phyloP scores from a whole-genome alignment of 2,329 filamentous ascomycete species.

The Penicillium sp. region DNA sequence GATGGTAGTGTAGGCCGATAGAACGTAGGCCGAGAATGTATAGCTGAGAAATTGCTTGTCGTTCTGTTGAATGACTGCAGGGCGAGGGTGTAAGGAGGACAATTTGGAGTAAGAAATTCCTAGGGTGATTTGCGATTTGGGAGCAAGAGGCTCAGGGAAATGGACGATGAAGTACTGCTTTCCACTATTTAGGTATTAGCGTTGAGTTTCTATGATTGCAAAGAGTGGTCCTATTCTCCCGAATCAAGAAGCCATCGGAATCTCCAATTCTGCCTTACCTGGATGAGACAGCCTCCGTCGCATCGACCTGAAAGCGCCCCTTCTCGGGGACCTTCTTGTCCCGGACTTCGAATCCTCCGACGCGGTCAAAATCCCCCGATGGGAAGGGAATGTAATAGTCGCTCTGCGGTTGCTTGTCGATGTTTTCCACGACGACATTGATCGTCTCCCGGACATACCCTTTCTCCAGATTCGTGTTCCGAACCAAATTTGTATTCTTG shows the following conservation, averaged over 20 bases:
- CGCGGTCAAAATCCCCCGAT: slow-evolving; percentile 62
- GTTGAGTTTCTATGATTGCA: not conserved
- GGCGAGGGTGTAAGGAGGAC: slow-evolving; percentile 71
- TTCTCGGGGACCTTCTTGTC: slow-evolving; percentile 75
- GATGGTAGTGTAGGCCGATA: slow-evolving; percentile 73
- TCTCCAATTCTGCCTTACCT: slow-evolving; percentile 52
- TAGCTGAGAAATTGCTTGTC: slow-evolving; percentile 83
- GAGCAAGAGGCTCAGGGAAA: slow-evolving; percentile 67
- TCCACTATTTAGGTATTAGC: slow-evolving; percentile 46
- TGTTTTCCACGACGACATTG: slow-evolving; percentile 92
- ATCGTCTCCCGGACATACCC: slow-evolving; percentile 82
- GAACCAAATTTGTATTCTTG: slow-evolving; percentile 86
- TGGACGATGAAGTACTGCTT: slow-evolving; percentile 78
- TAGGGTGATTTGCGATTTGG: slow-evolving; percentile 75
- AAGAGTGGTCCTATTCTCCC: no score
- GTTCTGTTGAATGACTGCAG: slow-evolving; percentile 72
- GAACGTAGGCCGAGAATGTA: slow-evolving; percentile 76
- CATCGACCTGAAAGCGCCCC: slow-evolving; percentile 62
- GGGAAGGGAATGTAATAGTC: slow-evolving; percentile 92
- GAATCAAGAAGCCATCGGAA: slow-evolving; percentile 32
- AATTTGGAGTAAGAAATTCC: slow-evolving; percentile 80
- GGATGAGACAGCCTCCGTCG: slow-evolving; percentile 55
- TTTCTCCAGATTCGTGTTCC: slow-evolving; percentile 88
- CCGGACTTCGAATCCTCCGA: slow-evolving; percentile 85
- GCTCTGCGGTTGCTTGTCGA: slow-evolving; percentile 68